phyloP scores from a whole-genome alignment of 2,329 filamentous ascomycete species.

The Epicoccum sorghinum region DNA sequence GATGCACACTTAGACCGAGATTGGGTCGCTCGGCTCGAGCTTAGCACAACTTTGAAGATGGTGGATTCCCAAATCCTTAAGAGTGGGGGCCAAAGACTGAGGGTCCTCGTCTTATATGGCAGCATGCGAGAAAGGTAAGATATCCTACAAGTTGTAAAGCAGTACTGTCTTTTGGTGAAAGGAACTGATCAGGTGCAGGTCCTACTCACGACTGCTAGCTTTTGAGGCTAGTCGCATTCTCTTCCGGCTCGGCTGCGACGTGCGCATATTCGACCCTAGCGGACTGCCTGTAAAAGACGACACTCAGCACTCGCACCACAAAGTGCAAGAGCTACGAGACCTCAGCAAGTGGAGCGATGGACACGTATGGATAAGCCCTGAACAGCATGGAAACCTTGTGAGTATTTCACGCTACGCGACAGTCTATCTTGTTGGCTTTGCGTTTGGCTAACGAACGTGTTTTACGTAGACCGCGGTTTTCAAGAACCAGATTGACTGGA shows the following conservation, averaged over 20 bases:
- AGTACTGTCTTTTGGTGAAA: no score
- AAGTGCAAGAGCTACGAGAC: slow-evolving; percentile 67
- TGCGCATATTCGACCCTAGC: slow-evolving; percentile 65
- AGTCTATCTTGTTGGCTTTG: no score
- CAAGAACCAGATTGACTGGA: slow-evolving; percentile 75
- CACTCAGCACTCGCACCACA: slow-evolving; percentile 61
- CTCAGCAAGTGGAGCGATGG: slow-evolving; percentile 70
- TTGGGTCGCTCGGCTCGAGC: slow-evolving; percentile 64
- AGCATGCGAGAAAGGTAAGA: slow-evolving; percentile 59
- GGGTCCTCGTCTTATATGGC: slow-evolving; percentile 66
- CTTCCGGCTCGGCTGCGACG: slow-evolving; percentile 69
- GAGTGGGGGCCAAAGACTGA: slow-evolving; percentile 52
- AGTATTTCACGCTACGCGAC: no score
- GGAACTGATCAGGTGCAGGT: slow-evolving; percentile 52
- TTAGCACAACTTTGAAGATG: slow-evolving; percentile 60
- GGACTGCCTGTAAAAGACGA: slow-evolving; percentile 69
- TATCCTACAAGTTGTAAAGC: slow-evolving; percentile 9
- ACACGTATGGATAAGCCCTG: slow-evolving; percentile 69
- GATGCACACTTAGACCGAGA: slow-evolving; percentile 50
- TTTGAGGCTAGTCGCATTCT: slow-evolving; percentile 66
- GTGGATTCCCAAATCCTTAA: slow-evolving; percentile 54
- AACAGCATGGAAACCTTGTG: slow-evolving; percentile 72
- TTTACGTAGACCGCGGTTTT: slow-evolving; percentile 64
- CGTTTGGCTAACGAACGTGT: no score
- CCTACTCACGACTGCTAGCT: slow-evolving; percentile 66